Evolutionary conservation across 2,329 filamentous ascomycete genomes (phyloP).

Genomic region (Fulvia fulva): DNA sequence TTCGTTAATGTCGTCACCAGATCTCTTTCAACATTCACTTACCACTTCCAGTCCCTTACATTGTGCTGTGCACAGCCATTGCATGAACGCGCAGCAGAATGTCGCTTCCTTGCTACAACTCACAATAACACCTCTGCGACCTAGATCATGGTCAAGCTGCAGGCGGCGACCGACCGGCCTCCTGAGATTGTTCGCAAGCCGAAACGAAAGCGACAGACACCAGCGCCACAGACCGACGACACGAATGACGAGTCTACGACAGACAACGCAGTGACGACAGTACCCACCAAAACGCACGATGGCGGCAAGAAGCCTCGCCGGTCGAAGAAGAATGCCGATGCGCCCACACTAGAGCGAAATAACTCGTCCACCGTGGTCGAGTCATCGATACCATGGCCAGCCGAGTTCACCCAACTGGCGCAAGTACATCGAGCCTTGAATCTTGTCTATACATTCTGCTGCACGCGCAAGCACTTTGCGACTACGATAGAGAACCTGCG

Average conservation of each 20-base stretch:
- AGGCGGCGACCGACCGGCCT: slow-evolving; percentile 41
- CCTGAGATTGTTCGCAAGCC: slow-evolving; percentile 13
- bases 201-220: slow-evolving; percentile 13
- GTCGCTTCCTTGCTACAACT: background rate
- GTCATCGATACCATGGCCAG: slow-evolving; percentile 65
- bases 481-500: slow-evolving; percentile 90
- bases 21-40: slow-evolving; percentile 2
- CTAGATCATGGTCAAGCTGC: slow-evolving; percentile 42
- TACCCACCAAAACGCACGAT: slow-evolving; percentile 56
- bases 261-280: slow-evolving; percentile 34
- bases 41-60: background rate
- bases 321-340: slow-evolving; percentile 38
- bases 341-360: slow-evolving; percentile 39
- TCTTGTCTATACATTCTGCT: slow-evolving; percentile 91
- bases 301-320: slow-evolving; percentile 51
- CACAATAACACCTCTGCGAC: background rate
- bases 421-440: slow-evolving; percentile 82
- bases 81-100: no score
- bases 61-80: no score
- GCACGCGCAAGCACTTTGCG: slow-evolving; percentile 82
- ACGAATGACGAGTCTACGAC: slow-evolving; percentile 1
- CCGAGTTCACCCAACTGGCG: slow-evolving; percentile 66
- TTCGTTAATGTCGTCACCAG: slow-evolving; percentile 5
- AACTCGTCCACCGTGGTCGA: slow-evolving; percentile 53
- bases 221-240: slow-evolving; percentile 4